Base-by-base conservation (phyloP, 129 eudicot species). In the Tagetes erecta region DNA sequence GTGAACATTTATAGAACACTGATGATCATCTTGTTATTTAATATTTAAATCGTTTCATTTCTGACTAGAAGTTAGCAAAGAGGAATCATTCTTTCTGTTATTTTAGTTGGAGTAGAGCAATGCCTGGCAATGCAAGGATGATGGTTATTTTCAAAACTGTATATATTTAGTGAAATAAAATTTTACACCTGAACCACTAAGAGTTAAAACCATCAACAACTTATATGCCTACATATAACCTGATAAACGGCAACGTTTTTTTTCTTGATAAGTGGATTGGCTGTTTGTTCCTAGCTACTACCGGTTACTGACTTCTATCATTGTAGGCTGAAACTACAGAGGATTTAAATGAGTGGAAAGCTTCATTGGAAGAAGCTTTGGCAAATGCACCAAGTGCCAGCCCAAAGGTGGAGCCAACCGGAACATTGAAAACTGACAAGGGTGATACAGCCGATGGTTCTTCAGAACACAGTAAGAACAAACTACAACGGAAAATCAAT, bases 261-360 rank as follows among this genome's bases (percentile, higher is more conserved):
- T 40, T 38, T n/a, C 56, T 45, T 46, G 3, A 40, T 56, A 30
- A 52, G 50, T 14, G 30, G 64, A 4, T 35, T 13, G 20, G 45
- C 31, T 57, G 67, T 40, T 72, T 72, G 30, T 44, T 59, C 41
- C 52, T 72, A 53, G 9, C 49, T 71, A 56, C 37, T 71, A 55
- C 53, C 69, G 49, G 73, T 77, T 4, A 62, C 60, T 20, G 60
- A 77, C 34, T 59, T 51, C 57, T 78, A 56, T 76, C 30, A 12
- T 69, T 78, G 59, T 84, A 90, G 98, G 97, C 97, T n/a, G 98
- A 94, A 88, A 90, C 97, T 11, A 37, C 67, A 14, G 97, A 94
- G 70, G 98, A 94, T 78, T 82, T 94, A 68, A 67, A 75, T 39
- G 97, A 85, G 77, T 94, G 98, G 98, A 90, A 90, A 78, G 78